phyloP scores from a whole-genome alignment of 495 filamentous ascomycete genomes.

The Penicillium simplicissimum region DNA sequence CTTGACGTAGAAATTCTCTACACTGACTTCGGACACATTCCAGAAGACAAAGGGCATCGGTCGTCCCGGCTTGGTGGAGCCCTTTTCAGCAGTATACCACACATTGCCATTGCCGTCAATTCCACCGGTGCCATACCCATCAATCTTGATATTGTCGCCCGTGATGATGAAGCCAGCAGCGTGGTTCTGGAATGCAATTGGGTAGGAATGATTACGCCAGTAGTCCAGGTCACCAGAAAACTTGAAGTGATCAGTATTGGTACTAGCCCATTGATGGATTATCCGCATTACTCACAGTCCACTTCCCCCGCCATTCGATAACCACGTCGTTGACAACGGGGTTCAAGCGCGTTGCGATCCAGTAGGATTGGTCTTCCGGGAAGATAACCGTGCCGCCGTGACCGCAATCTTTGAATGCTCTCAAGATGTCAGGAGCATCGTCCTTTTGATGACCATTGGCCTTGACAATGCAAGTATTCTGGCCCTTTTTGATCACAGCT shows the following conservation, averaged over 20 bases:
- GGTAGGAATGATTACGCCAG: conserved; percentile 57
- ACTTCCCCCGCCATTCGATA: conserved; percentile 50
- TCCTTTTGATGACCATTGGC: conserved; percentile 34
- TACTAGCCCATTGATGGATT: background rate
- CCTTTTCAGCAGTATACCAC: conserved; percentile 48
- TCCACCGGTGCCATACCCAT: conserved; percentile 52
- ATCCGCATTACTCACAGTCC: conserved; percentile 36
- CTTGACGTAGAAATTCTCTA: conserved; percentile 54
- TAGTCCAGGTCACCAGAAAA: conserved; percentile 54
- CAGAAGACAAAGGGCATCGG: conserved; percentile 64
- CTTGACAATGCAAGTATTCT: conserved; percentile 31
- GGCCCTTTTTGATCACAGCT: conserved; percentile 1
- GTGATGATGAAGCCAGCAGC: conserved; percentile 53
- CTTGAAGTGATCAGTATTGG: conserved; percentile 19
- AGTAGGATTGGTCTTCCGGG: conserved; percentile 50
- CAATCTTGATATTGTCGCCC: conserved; percentile 49
- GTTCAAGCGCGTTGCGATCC: conserved; percentile 51
- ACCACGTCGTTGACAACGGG: conserved; percentile 46
- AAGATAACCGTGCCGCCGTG: conserved; percentile 55
- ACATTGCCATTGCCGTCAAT: conserved; percentile 58
- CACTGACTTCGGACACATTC: conserved; percentile 56
- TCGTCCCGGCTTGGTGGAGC: conserved; percentile 49
- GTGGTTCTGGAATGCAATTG: conserved; percentile 59
- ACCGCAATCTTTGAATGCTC: conserved; percentile 52
- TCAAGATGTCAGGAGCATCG: conserved; percentile 52